Base-by-base conservation (phyloP, 2,329 filamentous ascomycete genomes). In the Pseudocercospora eumusae region DNA sequence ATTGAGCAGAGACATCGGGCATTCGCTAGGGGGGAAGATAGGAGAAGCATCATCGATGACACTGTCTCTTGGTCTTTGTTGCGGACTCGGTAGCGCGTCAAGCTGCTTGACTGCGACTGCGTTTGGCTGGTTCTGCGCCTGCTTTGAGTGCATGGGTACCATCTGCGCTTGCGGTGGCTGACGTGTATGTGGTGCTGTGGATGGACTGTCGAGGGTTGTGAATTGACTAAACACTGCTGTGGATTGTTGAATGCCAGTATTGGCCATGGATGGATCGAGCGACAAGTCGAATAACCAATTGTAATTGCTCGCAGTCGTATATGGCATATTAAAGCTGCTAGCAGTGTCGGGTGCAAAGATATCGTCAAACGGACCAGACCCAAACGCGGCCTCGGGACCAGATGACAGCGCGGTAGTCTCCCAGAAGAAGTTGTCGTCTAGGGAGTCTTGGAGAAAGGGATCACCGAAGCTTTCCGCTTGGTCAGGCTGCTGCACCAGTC, bases 291-390 rank as follows among this genome's bases (percentile, higher is more conserved):
- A 87, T 1, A 88, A 70, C 84, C 85, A 88, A 61, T 84, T 85
- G 69, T 87, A 87, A 60, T 87, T 85, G 64, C 79, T 79, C 62
- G 84, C 84, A 1, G 85, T 86, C 2, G 85, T 86, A 71, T 86
- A 88, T 4, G 85, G 85, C 75, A 86, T 85, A 59, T 88, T 87
- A 70, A 88, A 88, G 0, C 84, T 86, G 68, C 81, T 85, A 28
- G 85, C 84, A 70, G 85, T 87, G 68, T 87, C 85, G 49, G 84
- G 80, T 60, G 82, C 82, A 68, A 87, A 86, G 33, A 83, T 79
- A 56, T 86, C 82, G 56, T 84, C 82, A 66, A 82, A 83, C 15
- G 75, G 61, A 13, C 50, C 58, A 33, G 47, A 21, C 4, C 28
- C 23, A 23, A 60, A 45, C 4, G 53, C n/a, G 8, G 54, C 7